phyloP scores from a whole-genome alignment of 345 rosid genomes.

The Balakata baccata region DNA sequence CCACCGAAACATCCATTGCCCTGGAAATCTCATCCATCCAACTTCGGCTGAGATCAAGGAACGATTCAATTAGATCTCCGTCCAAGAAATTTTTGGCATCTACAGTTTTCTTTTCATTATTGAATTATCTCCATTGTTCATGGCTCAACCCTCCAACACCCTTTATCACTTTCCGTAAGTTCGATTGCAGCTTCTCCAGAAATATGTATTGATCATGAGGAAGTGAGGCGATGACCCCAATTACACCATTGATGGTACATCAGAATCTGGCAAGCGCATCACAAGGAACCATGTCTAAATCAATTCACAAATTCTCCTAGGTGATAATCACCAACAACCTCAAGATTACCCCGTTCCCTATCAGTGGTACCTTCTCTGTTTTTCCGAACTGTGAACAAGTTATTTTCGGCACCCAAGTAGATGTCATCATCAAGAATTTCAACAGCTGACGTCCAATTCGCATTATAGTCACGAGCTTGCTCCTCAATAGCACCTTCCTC shows the following conservation, averaged over 20 bases:
- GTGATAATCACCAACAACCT: slow-evolving; percentile 90
- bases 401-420: slow-evolving; percentile 80
- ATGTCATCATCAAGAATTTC: slow-evolving; percentile 86
- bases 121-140: slow-evolving; percentile 93
- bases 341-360: slow-evolving; percentile 77
- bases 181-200: slow-evolving; percentile 74
- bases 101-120: slow-evolving; percentile 72
- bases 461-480: slow-evolving; percentile 81
- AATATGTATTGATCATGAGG: slow-evolving; percentile 71
- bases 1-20: slow-evolving; percentile 60
- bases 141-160: slow-evolving; percentile 96
- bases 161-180: slow-evolving; percentile 76
- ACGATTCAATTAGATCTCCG: slow-evolving; percentile 80
- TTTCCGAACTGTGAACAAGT: slow-evolving; percentile 71
- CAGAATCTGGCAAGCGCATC: slow-evolving; percentile 87
- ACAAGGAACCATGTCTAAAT: slow-evolving; percentile 92
- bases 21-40: slow-evolving; percentile 82
- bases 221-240: slow-evolving; percentile 89
- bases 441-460: slow-evolving; percentile 91
- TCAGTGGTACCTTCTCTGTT: slow-evolving; percentile 89
- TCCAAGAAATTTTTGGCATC: slow-evolving; percentile 82
- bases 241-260: slow-evolving; percentile 78
- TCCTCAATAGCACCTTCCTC: slow-evolving; percentile 91
- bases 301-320: slow-evolving; percentile 86
- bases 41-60: slow-evolving; percentile 65